phyloP scores from a whole-genome alignment of 106 monocot genomes.

The Hemerocallis citrina region DNA sequence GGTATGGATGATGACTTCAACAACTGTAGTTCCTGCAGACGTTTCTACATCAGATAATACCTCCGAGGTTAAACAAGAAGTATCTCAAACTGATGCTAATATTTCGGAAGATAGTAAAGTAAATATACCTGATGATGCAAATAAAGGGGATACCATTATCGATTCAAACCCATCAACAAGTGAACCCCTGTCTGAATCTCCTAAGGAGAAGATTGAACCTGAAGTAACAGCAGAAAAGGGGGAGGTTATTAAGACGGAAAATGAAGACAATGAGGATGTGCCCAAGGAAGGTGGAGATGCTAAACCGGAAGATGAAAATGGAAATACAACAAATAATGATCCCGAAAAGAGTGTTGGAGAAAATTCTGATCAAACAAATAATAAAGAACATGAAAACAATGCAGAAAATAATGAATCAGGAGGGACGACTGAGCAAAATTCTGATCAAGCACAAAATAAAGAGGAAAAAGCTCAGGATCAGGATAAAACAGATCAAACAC shows the following conservation, averaged over 20 bases:
- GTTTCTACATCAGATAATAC: conserved; percentile 26
- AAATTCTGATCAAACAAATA: conserved; percentile 12
- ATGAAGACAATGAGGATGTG: conserved; percentile 2
- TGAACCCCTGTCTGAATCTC: conserved; percentile 12
- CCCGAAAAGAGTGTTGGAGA: background rate
- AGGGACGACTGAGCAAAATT: no score
- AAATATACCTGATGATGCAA: conserved; percentile 19
- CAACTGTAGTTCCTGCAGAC: conserved; percentile 39
- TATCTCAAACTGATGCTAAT: conserved; percentile 16
- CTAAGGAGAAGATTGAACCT: conserved; percentile 2
- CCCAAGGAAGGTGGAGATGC: conserved; percentile 7
- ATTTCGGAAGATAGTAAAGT: conserved; percentile 24
- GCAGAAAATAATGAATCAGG: conserved; percentile 3
- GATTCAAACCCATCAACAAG: background rate
- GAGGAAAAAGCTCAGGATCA: no score
- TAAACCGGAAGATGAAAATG: conserved; percentile 10
- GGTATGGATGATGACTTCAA: conserved; percentile 89
- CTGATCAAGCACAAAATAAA: no score
- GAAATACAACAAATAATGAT: no score
- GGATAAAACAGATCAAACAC: no score
- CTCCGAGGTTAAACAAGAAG: conserved; percentile 17
- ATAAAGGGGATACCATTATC: conserved; percentile 3
- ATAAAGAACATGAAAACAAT: conserved; percentile 9
- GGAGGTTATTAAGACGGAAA: conserved; percentile 7
- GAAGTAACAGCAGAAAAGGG: conserved; percentile 16